Evolutionary conservation across 1,284 basidiomycete species (phyloP).

Genomic region (Papiliotrema nemorosa): DNA sequence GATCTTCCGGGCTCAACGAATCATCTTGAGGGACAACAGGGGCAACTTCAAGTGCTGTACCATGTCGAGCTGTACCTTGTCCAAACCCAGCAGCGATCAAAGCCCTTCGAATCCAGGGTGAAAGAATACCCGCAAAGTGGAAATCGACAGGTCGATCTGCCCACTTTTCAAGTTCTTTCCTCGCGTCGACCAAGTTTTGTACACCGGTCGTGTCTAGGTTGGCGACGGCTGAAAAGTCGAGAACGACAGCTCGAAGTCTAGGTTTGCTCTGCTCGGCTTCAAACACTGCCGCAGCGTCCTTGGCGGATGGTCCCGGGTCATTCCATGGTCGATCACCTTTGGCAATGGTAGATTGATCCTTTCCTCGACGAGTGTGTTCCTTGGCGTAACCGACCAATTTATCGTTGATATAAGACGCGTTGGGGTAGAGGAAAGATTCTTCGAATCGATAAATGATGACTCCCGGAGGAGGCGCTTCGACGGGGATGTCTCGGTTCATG

Average conservation of each 20-base stretch:
- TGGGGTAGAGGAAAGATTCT: conserved; percentile 92
- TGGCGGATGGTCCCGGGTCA: conserved; percentile 68
- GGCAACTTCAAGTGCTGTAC: conserved; percentile 62
- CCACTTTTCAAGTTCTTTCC: conserved; percentile 83
- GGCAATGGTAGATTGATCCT: conserved; percentile 55
- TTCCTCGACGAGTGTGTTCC: conserved; percentile 68
- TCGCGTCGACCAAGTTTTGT: conserved; percentile 85
- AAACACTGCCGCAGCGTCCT: conserved; percentile 53
- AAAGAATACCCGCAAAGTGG: conserved; percentile 61
- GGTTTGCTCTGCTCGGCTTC: conserved; percentile 64
- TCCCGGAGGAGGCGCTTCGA: conserved; percentile 77
- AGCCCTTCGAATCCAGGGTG: conserved; percentile 89
- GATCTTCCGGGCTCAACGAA: conserved; percentile 12
- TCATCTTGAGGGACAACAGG: conserved; percentile 60
- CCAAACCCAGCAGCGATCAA: conserved; percentile 86
- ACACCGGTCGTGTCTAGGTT: conserved; percentile 69
- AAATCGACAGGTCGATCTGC: conserved; percentile 75
- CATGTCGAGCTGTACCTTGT: conserved; percentile 46
- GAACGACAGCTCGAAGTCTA: conserved; percentile 73
- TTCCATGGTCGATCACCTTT: conserved; percentile 89
- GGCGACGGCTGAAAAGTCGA: conserved; percentile 80
- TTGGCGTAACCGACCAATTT: conserved; percentile 79
- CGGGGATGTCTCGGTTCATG: conserved; percentile 66
- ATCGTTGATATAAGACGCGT: conserved; percentile 74
- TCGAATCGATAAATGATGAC: conserved; percentile 90